Base-by-base conservation (phyloP, 73 alveolate genomes). In the Paramecium biaurelia region DNA sequence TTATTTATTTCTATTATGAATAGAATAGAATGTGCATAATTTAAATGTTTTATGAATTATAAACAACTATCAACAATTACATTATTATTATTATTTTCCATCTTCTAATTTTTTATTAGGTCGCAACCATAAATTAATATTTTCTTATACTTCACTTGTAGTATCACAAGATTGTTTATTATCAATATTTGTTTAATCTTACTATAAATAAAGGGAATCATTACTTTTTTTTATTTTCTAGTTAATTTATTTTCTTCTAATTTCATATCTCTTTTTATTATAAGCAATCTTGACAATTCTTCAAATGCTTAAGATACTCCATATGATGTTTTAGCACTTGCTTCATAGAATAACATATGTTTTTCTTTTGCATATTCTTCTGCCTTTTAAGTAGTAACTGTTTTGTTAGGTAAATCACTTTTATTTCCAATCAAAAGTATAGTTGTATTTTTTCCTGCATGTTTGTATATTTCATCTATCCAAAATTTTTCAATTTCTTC, bases 401-500 rank as follows among this genome's bases (percentile, higher is more conserved):
- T 6, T 70, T 45, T 57, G 24, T 41, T 72, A 23, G 70, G 56
- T 37, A 89, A 82, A 45, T 89, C 94, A 21, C 92, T 43, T 82
- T 89, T 89, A 70, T 89, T 89, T 20, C 94, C 94, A 6, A 89
- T 20, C 8, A 89, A 26, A 5, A 89, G 76, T 11, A 89, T 21
- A 21, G 70, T 85, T 30, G 74, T 85, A 43, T 38, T 43, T 47
- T 70, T 70, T 26, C 56, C 94, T 35, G 92, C 94, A 41, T 70
- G 74, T 24, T 59, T 70, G 20, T 89, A 74, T 3, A 89, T 82
- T 72, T 89, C 94, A 38, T 82, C 74, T 12, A 89, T 41, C 92
- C 92, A 89, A 15, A 23, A 89, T 41, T 89, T 89, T 23, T 89
- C 93, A 89, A 89, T 89, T 57, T 70, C 90, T 34, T 70, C 42